Evolutionary conservation across 768 basidiomycete species (phyloP).

Genomic region (Rhizopogon rudus): DNA sequence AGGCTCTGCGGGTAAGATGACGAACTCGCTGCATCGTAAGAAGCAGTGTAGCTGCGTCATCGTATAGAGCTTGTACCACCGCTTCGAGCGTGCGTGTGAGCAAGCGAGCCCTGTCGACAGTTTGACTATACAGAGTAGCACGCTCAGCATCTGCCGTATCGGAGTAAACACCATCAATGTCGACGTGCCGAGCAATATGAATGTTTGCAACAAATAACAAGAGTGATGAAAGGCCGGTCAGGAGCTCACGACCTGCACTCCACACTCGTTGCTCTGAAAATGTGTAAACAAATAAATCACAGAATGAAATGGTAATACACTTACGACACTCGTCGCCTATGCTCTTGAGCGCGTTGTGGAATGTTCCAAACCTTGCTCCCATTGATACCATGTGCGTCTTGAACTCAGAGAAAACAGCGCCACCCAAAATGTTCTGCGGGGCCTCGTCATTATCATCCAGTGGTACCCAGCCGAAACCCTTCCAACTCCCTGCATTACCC

Average conservation of each 20-base stretch:
- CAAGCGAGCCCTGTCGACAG: slow-evolving; percentile 63
- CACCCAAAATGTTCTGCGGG: slow-evolving; percentile 43
- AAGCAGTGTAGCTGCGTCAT: slow-evolving; percentile 60
- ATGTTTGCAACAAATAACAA: slow-evolving; percentile 60
- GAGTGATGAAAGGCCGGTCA: slow-evolving; percentile 54
- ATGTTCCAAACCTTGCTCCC: slow-evolving; percentile 42
- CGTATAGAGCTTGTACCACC: slow-evolving; percentile 67
- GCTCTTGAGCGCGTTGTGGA: slow-evolving; percentile 20
- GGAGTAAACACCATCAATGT: slow-evolving; percentile 69
- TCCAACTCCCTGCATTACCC: slow-evolving; percentile 73
- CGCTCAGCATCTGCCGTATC: slow-evolving; percentile 36
- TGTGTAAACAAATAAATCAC: slow-evolving; percentile 5
- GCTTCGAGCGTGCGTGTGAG: slow-evolving; percentile 70
- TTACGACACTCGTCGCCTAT: slow-evolving; percentile 19
- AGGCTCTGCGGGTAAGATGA: slow-evolving; percentile 2
- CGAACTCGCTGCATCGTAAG: slow-evolving; percentile 45
- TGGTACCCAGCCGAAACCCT: slow-evolving; percentile 79
- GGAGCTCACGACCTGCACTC: slow-evolving; percentile 40
- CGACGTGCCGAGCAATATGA: slow-evolving; percentile 76
- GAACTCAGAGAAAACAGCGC: slow-evolving; percentile 52
- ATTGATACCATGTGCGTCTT: slow-evolving; percentile 41
- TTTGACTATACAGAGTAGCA: slow-evolving; percentile 52
- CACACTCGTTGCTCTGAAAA: slow-evolving; percentile 24
- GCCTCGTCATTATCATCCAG: slow-evolving; percentile 42
- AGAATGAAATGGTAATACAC: slow-evolving; percentile 1